Base-by-base conservation (phyloP, 768 basidiomycete species). In the Xerocomellus chrysenteron region DNA sequence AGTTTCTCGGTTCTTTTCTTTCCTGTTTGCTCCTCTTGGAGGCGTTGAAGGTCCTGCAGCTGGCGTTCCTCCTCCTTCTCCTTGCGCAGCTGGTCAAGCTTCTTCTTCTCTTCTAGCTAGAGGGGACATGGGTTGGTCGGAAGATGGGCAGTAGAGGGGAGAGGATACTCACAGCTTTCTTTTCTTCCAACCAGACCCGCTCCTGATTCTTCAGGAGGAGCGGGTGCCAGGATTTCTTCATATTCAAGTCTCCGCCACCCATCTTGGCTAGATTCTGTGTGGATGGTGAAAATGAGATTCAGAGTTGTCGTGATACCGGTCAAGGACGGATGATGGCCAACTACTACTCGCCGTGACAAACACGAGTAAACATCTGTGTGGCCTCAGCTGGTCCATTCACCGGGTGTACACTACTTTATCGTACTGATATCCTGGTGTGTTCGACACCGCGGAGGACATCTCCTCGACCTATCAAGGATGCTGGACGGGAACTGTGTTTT, bases 151-250 rank as follows among this genome's bases (percentile, higher is more conserved):
- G 47, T 5, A 26, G 24, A 48, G 10, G 2, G 6, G 16, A 26
- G 39, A 49, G 32, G 35, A 17, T 16, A 80, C 90, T 66, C 70
- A 92, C 93, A 52, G 94, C 94, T 70, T 92, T 89, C 83, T 96
- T 94, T 75, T 99, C 97, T 74, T 96, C 91, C 54, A 98, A 82
- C 96, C 97, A 98, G 67, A 98, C 97, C 83, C 91, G 86, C 86
- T 96, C 93, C 87, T 98, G 96, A 76, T 96, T 96, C 72, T 93
- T 94, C 74, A 97, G 75, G 75, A 96, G 90, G 81, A 94, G 87
- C 82, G 95, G 95, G 73, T 98, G 95, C 95, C 95, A 98, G 61
- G 92, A 94, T 83, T 97, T 96, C 76, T 92, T 97, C 95, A 98
- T 98, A 70, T 98, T 98, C 71, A 98, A 81, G 74, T 98, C 95